Evolutionary conservation across 2,329 filamentous ascomycete genomes (phyloP), one percentile per base, ranked within the genome.

Genomic region (Trichoderma sp.): DNA sequence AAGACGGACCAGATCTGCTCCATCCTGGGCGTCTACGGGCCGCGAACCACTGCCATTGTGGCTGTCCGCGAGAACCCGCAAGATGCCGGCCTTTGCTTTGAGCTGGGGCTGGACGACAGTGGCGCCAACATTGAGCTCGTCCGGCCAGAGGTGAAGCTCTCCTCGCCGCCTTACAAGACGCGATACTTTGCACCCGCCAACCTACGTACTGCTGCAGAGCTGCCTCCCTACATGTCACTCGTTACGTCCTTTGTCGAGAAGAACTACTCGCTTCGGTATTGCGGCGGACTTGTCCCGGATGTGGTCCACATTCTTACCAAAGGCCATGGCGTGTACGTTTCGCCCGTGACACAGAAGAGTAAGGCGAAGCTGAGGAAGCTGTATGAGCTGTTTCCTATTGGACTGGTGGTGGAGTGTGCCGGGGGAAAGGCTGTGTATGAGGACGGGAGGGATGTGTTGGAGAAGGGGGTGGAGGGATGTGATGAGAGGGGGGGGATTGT

Each of bases 161-260:
- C 76, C 0, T 49, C 71, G 0, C 72, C 79, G 3, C 81, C 82
- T 0, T 80, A 81, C 72, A 83, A 81, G 72, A 85, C 86, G 31
- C 81, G 84, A 0, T 90, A 89, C 75, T 90, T 90, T 72, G 86
- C 88, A 0, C 88, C 88, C 0, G 88, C 88, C 5, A 90, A 90
- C 72, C 76, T 89, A 66, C 85, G 88, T 11, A 82, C 85, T 0
- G 87, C 88, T 0, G 83, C 84, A 0, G 84, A 89, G 21, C 79
- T 84, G 56, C 73, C 77, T 6, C 72, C 72, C 33, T 90, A 90
- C 75, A 80, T 83, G 76, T 69, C 62, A 0, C 80, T 90, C 0
- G 78, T 90, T 5, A 77, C 78, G 29, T 76, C 79, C 5, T 89
- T 83, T 70, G 83, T 90, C 8, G 58, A 71, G n/a, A 75, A 83